Evolutionary conservation across 257 asterid genomes (phyloP).

Genomic region (Salvia splendens): DNA sequence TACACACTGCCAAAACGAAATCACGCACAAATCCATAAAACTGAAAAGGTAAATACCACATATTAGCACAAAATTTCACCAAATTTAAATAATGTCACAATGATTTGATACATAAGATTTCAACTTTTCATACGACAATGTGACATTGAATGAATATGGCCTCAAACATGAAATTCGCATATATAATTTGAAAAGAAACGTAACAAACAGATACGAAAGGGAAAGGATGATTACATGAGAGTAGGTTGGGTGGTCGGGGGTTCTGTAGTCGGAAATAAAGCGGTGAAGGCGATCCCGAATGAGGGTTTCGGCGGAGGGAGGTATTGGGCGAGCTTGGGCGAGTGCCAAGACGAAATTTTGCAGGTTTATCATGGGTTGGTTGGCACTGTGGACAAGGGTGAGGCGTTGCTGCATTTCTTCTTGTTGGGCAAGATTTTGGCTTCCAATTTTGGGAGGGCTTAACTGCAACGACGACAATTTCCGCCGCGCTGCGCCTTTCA

Average conservation of each 20-base stretch:
- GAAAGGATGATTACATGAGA: constrained; percentile 41
- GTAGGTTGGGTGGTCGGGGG: constrained; percentile 58
- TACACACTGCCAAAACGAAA: too few species aligned
- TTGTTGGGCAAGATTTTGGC: neutral
- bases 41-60: too few species aligned
- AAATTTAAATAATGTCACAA: too few species aligned
- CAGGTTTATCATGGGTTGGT: constrained; percentile 38
- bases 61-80: too few species aligned
- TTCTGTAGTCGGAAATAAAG: constrained; percentile 34
- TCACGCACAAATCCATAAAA: too few species aligned
- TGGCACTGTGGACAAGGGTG: constrained; percentile 12
- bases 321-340: constrained; percentile 27
- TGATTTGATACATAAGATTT: too few species aligned
- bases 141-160: too few species aligned
- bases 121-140: too few species aligned
- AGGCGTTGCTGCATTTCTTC: constrained; percentile 17
- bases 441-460: neutral
- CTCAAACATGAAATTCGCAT: neutral
- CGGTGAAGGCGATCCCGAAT: constrained; percentile 33
- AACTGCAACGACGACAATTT: too few species aligned
- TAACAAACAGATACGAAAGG: neutral
- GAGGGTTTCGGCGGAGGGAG: constrained; percentile 24
- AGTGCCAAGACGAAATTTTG: constrained; percentile 32
- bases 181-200: too few species aligned
- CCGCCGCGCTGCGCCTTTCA: too few species aligned